phyloP scores from a whole-genome alignment of 768 basidiomycete species.

The Neoboletus magnificus region DNA sequence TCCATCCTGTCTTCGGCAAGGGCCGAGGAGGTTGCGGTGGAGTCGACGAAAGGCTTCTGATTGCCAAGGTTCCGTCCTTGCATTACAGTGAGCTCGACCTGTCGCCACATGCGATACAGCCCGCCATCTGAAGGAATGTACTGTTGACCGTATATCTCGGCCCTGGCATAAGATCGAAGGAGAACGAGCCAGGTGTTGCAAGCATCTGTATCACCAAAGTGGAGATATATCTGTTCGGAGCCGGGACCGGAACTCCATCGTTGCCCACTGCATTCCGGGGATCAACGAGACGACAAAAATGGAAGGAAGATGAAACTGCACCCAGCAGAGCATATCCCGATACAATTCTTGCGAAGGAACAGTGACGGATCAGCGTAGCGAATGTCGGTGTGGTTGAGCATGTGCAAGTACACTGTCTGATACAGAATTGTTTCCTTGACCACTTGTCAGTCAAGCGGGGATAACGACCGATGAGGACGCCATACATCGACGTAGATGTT shows the following conservation, averaged over 20 bases:
- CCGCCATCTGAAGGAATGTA: constrained; percentile 60
- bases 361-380: constrained; percentile 72
- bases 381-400: constrained; percentile 77
- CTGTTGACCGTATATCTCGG: constrained; percentile 71
- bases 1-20: constrained; percentile 38
- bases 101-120: constrained; percentile 85
- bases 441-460: constrained; percentile 9
- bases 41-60: constrained; percentile 34
- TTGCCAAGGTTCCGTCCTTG: constrained; percentile 74
- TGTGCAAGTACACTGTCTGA: constrained; percentile 69
- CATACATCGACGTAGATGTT: constrained; percentile 76
- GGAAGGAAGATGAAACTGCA: constrained; percentile 30
- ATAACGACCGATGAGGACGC: background rate
- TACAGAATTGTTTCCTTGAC: constrained; percentile 67
- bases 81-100: constrained; percentile 67
- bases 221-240: constrained; percentile 69
- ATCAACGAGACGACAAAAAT: constrained; percentile 4
- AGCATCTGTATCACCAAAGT: constrained; percentile 61
- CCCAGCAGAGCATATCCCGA: constrained; percentile 66
- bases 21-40: constrained; percentile 23
- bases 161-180: constrained; percentile 74
- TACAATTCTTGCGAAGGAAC: constrained; percentile 72
- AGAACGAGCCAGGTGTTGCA: constrained; percentile 77
- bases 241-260: constrained; percentile 51
- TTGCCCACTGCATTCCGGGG: constrained; percentile 44